Evolutionary conservation across 345 rosid genomes (phyloP).

Genomic region (Hevea brasiliensis): DNA sequence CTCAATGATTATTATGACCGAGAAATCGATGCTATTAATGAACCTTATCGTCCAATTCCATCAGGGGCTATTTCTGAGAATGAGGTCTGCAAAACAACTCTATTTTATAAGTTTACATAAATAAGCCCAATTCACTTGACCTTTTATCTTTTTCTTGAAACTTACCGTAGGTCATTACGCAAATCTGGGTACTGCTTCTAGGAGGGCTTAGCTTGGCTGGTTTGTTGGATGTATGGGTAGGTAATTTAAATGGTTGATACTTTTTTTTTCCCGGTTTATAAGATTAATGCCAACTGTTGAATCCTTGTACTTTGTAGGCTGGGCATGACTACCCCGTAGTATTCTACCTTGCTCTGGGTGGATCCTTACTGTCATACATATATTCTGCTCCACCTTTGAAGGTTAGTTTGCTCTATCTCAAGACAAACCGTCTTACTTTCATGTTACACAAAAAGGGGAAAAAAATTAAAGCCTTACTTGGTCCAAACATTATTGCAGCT

Average conservation of each 20-base stretch:
- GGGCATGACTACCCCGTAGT: conserved; percentile 75
- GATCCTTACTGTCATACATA: conserved; percentile 89
- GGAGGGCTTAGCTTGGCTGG: conserved; percentile 88
- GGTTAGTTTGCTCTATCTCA: conserved; percentile 43
- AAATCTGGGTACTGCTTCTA: conserved; percentile 82
- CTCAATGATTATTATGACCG: conserved; percentile 94
- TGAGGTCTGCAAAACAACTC: conserved; percentile 51
- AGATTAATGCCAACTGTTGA: conserved; percentile 15
- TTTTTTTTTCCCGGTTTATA: conserved; percentile 9
- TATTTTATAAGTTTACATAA: background rate
- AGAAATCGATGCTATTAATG: conserved; percentile 95
- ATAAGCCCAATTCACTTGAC: background rate
- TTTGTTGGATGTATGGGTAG: conserved; percentile 84
- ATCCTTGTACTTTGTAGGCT: conserved; percentile 55
- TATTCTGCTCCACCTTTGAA: conserved; percentile 99
- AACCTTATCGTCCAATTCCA: conserved; percentile 97
- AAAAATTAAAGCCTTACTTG: conserved; percentile 19
- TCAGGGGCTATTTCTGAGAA: conserved; percentile 90
- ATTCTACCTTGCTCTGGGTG: conserved; percentile 92
- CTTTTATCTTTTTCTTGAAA: conserved; percentile 6
- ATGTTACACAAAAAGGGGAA: conserved; percentile 11
- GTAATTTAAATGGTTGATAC: conserved; percentile 29
- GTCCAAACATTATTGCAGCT: conserved; percentile 53
- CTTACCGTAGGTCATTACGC: conserved; percentile 72
- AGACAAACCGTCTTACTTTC: conserved; percentile 8